Evolutionary conservation across 2,329 filamentous ascomycete species (phyloP).

Genomic region (Sporothrix brunneoviolacea): DNA sequence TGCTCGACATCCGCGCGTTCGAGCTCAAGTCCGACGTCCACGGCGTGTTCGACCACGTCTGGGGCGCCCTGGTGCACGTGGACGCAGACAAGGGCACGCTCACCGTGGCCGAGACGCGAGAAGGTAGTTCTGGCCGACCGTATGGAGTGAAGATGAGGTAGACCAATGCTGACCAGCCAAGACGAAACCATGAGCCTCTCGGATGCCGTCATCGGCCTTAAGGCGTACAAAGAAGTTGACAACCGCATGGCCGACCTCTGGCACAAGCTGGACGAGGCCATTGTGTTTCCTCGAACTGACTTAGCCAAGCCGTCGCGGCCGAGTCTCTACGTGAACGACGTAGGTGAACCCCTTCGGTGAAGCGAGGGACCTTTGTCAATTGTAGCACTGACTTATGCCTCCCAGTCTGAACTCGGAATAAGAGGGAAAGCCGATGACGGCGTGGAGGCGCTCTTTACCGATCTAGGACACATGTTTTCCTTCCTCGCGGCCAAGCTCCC

Average conservation of each 20-base stretch:
- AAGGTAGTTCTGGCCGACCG: too few species aligned
- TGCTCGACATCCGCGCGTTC: constrained; percentile 59
- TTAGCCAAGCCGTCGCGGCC: constrained; percentile 29
- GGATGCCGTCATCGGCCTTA: constrained; percentile 49
- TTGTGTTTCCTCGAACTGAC: constrained; percentile 55
- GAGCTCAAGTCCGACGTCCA: constrained; percentile 61
- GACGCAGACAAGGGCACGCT: constrained; percentile 45
- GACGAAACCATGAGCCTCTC: constrained; percentile 46
- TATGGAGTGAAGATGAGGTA: too few species aligned
- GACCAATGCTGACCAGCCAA: too few species aligned
- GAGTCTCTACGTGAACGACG: constrained; percentile 35
- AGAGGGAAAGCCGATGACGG: constrained; percentile 37
- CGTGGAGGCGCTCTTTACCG: constrained; percentile 45
- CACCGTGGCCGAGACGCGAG: not conserved
- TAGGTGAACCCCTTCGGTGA: too few species aligned
- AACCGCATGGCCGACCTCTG: constrained; percentile 54
- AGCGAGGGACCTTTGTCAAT: too few species aligned
- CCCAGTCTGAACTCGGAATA: constrained; percentile 38
- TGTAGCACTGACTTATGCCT: too few species aligned
- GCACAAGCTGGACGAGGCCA: constrained; percentile 53
- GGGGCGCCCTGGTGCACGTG: constrained; percentile 60
- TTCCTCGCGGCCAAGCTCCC: constrained; percentile 50
- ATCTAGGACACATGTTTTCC: constrained; percentile 44
- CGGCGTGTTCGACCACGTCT: constrained; percentile 61
- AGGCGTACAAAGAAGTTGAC: constrained; percentile 55